These are phyloP conservation scores for Solanum tacnaense DNA, from an alignment of 257 asterid genomes.

Conservation along the genomic window DNA sequence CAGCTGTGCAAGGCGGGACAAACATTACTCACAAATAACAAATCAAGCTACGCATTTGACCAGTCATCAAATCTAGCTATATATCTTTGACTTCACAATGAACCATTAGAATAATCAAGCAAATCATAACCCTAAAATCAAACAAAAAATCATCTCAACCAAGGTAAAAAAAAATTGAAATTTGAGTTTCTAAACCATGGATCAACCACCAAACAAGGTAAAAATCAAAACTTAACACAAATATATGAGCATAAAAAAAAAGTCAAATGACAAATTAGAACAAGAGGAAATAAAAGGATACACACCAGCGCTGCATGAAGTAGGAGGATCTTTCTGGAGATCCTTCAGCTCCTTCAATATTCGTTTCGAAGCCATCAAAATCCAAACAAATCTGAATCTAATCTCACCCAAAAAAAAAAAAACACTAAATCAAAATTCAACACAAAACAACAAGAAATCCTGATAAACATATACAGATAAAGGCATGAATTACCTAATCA, in stretches of 20 bases:
- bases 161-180: background rate
- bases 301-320: conserved; percentile 2
- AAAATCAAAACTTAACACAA: background rate
- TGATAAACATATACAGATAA: background rate
- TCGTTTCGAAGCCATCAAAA: conserved; percentile 1
- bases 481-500: background rate
- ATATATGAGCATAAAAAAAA: background rate
- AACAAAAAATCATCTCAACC: background rate
- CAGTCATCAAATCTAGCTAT: background rate
- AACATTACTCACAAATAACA: background rate
- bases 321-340: conserved; percentile 3
- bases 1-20: background rate
- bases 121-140: background rate
- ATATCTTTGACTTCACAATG: background rate
- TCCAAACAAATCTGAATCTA: background rate
- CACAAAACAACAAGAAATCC: background rate
- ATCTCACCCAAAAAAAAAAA: background rate
- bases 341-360: conserved; percentile 1
- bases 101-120: background rate
- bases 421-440: background rate
- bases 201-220: background rate
- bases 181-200: background rate
- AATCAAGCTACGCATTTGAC: background rate
- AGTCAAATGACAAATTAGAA: background rate
- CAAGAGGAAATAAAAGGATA: background rate